Base-by-base conservation (phyloP, 75 land plant genomes). In the Cupressus sempervirens region DNA sequence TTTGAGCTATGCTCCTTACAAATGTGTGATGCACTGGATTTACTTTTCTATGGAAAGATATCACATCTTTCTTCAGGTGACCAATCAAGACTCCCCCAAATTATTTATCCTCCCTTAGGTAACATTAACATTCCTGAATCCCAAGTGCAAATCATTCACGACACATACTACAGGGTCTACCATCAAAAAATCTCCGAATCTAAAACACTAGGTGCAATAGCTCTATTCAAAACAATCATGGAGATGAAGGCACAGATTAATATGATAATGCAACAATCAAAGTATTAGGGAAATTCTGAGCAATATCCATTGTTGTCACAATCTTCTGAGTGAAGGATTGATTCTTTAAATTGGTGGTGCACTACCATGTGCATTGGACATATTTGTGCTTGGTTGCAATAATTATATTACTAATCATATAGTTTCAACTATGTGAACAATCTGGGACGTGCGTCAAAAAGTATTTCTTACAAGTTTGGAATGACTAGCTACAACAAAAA, bases 61-160 rank as follows among this genome's bases (percentile, higher is more conserved):
- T 82, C 83, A 82, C 88, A 86, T 29, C 87, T 91, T 87, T 93
- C 93, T 84, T 95, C 97, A 8, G 97, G 97, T 75, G 97, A 90
- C 95, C 93, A 93, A 81, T 94, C 94, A 73, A 90, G 38, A 83
- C 88, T 68, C 14, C 97, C 97, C 97, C 97, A 95, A 46, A 93
- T 91, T 45, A 88, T 84, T 36, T 92, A 92, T 70, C 97, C 95
- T 26, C 97, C 97, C 86, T 93, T 95, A 1, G 94, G 97, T 70
- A 95, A 15, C 94, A 95, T 91, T 23, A 95, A 93, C 83, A 94
- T 88, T 20, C 89, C 83, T 14, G 97, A 88, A 86, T 95, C 97
- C 95, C 95, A 95, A 38, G 95, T 92, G 52, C 97, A 91, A 73
- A 91, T 87, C 53, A 92, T 90, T 29, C 91, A 86, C 97, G 93